phyloP scores from a whole-genome alignment of 345 rosid species.

The Citrus inodora region DNA sequence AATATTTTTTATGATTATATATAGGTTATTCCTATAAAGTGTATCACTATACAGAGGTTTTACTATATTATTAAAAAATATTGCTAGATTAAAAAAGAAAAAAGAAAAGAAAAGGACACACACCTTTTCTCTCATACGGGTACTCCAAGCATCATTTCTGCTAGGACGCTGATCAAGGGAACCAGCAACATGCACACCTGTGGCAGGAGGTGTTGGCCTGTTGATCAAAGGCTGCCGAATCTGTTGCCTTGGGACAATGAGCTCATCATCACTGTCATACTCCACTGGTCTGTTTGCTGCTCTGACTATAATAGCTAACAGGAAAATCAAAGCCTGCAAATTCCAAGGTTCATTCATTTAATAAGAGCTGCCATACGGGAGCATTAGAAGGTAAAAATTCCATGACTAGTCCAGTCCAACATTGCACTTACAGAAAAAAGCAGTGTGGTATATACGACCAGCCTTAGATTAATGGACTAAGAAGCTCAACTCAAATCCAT shows the following conservation, averaged over 20 bases:
- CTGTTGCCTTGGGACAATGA: constrained; percentile 69
- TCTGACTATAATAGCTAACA: constrained; percentile 77
- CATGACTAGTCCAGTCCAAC: background rate
- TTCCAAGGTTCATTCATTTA: constrained; percentile 4
- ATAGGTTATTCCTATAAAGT: no score
- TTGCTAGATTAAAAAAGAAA: background rate
- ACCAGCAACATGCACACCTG: constrained; percentile 82
- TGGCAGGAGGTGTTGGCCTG: constrained; percentile 61
- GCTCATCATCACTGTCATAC: constrained; percentile 96
- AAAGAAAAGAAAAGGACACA: background rate
- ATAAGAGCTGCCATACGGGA: background rate
- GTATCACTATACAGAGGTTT: no score
- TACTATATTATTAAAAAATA: background rate
- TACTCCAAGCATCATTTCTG: constrained; percentile 98
- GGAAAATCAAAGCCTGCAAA: constrained; percentile 78
- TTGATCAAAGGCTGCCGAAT: constrained; percentile 79
- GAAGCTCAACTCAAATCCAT: background rate
- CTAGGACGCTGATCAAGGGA: constrained; percentile 79
- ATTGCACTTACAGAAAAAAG: constrained; percentile 1
- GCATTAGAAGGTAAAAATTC: background rate
- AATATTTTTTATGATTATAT: no score
- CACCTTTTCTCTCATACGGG: constrained; percentile 99
- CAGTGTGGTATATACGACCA: background rate
- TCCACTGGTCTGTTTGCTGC: constrained; percentile 73
- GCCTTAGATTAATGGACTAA: background rate